These are phyloP conservation scores for Trichoderma endophyticum DNA, from an alignment of 2,329 filamentous ascomycete species.

Conservation along the genomic window DNA sequence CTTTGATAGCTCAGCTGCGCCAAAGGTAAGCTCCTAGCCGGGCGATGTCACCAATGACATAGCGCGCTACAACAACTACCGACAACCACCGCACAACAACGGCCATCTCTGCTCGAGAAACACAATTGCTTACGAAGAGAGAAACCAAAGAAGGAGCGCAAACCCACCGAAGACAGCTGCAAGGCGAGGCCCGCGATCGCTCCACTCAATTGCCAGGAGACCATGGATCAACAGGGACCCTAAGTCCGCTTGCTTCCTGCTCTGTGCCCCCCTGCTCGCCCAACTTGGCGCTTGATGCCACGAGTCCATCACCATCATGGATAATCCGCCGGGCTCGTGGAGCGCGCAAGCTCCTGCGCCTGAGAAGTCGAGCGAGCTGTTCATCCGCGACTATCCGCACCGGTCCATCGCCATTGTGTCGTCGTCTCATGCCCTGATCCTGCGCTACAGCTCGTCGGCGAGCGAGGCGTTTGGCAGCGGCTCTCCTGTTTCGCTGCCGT, in stretches of 20 bases:
- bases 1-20: neutral
- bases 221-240: constrained; percentile 23
- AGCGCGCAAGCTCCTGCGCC: constrained; percentile 46
- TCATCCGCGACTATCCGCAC: constrained; percentile 82
- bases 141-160: neutral
- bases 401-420: constrained; percentile 86
- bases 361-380: constrained; percentile 69
- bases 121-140: neutral
- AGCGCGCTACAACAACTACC: neutral
- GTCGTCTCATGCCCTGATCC: constrained; percentile 74
- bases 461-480: constrained; percentile 58
- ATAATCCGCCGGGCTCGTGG: constrained; percentile 45
- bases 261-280: constrained; percentile 11
- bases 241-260: constrained; percentile 15
- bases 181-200: neutral
- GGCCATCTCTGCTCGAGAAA: neutral
- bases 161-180: neutral
- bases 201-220: constrained; percentile 17
- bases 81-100: neutral
- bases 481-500: constrained; percentile 53
- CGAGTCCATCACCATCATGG: constrained; percentile 38
- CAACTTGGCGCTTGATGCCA: constrained; percentile 8
- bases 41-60: constrained; percentile 10
- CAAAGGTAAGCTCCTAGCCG: constrained; percentile 8
- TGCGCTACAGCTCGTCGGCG: constrained; percentile 71